Conservation (phyloP, 495 filamentous ascomycete species). For the Neurospora sp. region DNA sequence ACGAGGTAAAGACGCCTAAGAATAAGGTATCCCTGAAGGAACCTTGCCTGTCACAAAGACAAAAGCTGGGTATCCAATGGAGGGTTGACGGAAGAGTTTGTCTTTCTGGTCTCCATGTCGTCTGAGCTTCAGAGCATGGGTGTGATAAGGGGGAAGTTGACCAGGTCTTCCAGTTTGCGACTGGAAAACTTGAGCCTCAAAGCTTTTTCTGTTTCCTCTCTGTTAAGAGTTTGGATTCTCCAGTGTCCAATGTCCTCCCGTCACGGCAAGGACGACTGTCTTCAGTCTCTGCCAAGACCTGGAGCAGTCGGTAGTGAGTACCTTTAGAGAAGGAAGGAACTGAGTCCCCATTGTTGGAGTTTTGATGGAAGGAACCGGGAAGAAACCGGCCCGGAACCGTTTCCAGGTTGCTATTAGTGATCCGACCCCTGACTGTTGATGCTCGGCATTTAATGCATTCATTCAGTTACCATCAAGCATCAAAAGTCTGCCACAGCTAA, state of each 20-base stretch:
- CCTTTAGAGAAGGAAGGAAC: neutral
- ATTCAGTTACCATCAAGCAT: neutral
- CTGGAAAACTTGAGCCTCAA: too few relatives aligned
- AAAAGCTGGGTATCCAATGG: neutral
- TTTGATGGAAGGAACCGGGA: neutral
- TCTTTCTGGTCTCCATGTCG: neutral
- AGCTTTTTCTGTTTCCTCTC: too few relatives aligned
- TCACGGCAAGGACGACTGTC: neutral
- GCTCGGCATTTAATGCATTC: too few relatives aligned
- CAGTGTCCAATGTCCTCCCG: neutral
- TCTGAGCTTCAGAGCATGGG: neutral
- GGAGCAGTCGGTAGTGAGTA: neutral
- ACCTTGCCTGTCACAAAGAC: neutral
- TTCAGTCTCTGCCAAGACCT: neutral
- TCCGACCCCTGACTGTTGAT: too few relatives aligned
- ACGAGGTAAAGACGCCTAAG: neutral
- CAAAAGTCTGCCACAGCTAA: neutral
- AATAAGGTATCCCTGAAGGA: neutral
- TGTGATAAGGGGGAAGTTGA: neutral
- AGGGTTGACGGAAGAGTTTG: neutral
- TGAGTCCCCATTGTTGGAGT: neutral
- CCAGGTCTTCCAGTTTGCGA: too few relatives aligned
- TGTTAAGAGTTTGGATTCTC: too few relatives aligned
- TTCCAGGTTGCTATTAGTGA: too few relatives aligned
- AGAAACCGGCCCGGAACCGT: neutral